A percentile compares a stretch with the other conserved stretches of the same genome.
Evolutionary conservation across 1,284 basidiomycete genomes (phyloP).

Genomic region (Fomitopsis schrenkii): DNA sequence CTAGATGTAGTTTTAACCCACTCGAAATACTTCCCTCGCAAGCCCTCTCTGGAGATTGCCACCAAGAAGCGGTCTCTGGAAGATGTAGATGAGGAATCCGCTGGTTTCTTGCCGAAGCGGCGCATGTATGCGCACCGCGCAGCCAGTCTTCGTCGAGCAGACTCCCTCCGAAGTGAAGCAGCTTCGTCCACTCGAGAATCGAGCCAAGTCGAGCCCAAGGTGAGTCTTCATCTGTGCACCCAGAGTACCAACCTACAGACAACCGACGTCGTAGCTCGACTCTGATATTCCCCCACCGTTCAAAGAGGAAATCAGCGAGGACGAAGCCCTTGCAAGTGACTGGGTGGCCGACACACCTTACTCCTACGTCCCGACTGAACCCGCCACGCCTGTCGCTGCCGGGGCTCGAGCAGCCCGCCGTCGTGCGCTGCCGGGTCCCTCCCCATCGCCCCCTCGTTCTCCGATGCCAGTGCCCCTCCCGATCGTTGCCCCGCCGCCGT

Average conservation of each 20-base stretch:
- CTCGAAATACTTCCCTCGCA: slow-evolving; percentile 2
- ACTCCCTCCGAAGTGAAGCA: slow-evolving; percentile 14
- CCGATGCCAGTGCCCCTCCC: slow-evolving; percentile 31
- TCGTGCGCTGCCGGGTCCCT: background rate
- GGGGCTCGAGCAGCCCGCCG: background rate
- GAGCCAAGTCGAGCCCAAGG: background rate
- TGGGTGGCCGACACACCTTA: background rate
- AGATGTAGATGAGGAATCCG: background rate
- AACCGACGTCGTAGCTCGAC: too few species aligned
- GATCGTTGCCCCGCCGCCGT: slow-evolving; percentile 48
- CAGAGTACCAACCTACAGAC: background rate
- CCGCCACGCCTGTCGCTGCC: slow-evolving; percentile 9
- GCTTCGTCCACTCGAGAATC: background rate
- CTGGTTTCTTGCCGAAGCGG: background rate
- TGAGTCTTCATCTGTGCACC: background rate
- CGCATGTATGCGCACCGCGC: slow-evolving; percentile 14
- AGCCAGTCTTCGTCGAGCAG: slow-evolving; percentile 17
- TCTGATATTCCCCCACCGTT: background rate
- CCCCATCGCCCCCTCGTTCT: background rate
- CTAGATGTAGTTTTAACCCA: background rate
- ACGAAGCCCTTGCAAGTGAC: background rate
- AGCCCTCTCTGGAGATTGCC: background rate
- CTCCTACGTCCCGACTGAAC: slow-evolving; percentile 6
- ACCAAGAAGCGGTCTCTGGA: background rate
- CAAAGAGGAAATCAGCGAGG: background rate